Base-by-base conservation (phyloP, 345 rosid genomes). In the Salix caprea region DNA sequence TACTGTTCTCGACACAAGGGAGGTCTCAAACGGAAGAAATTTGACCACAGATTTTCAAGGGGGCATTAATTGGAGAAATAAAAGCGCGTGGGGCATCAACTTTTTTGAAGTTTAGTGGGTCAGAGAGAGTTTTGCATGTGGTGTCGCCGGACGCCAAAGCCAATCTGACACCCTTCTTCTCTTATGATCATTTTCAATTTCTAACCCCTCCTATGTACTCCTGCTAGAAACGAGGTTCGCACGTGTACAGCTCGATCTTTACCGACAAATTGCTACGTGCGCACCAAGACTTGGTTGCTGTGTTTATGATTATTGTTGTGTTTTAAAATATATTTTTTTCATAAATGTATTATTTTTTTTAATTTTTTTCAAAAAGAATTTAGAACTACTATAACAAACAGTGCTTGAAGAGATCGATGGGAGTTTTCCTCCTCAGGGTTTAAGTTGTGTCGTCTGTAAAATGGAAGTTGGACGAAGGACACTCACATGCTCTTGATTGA, bases 231-330 rank as follows among this genome's bases (percentile, higher is more conserved):
- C 12, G 81, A 28, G 36, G 74, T 69, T 78, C 79, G 87, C 89
- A 88, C 93, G 85, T 90, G 92, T 90, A 88, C 91, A 89, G 85
- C 88, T 80, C 81, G 72, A 81, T 76, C 65, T 76, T 39, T 60
- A 83, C 82, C 56, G 81, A 79, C 71, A 74, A 44, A 62, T 36
- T 56, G 36, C 52, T 80, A 74, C 84, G 84, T 78, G 84, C 84
- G 70, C 73, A 54, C 54, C 75, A 60, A 48, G 64, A 23, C 64
- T 58, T n/a, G 36, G 34, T 34, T 34, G 4, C 36, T 34, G 36
- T 34, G 36, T 34, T 34, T 34, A 34, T 4, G 36, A 34, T 5
- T 34, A 4, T 34, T 34, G 5, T 34, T 34, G 36, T 34, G 36
- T 4, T 34, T 34, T 34, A 34, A 34, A 34, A 34, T 34, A 34